phyloP scores from a whole-genome alignment of 352 stramenopile species.

The Pythium periplocum region DNA sequence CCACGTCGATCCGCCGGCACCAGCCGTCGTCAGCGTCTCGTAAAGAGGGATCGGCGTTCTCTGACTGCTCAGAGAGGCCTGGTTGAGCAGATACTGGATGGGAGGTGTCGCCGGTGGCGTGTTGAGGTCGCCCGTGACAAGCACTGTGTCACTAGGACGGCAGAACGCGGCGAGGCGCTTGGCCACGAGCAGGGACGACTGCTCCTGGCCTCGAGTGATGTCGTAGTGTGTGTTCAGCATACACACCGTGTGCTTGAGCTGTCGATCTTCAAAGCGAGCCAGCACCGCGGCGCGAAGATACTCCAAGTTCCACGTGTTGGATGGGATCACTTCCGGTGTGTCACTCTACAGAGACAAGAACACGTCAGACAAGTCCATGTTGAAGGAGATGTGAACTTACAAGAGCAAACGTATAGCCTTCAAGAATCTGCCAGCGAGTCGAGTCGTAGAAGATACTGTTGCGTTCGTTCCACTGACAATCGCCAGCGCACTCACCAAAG shows the following conservation, averaged over 20 bases:
- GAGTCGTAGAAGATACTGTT: constrained; percentile 63
- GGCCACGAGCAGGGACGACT: constrained; percentile 51
- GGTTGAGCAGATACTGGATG: constrained; percentile 36
- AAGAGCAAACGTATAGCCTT: constrained; percentile 47
- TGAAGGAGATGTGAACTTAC: constrained; percentile 20
- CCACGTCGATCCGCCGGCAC: constrained; percentile 42
- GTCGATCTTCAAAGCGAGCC: constrained; percentile 42
- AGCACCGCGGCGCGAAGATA: constrained; percentile 55
- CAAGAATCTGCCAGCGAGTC: constrained; percentile 34
- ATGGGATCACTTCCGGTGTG: constrained; percentile 41
- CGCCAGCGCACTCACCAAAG: constrained; percentile 54
- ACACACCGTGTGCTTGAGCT: constrained; percentile 28
- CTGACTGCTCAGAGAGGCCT: constrained; percentile 17
- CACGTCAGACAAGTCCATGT: neutral
- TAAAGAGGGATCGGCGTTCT: constrained; percentile 50
- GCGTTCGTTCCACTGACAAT: constrained; percentile 54
- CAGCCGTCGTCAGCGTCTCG: constrained; percentile 44
- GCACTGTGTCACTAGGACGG: constrained; percentile 33
- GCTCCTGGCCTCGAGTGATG: constrained; percentile 40
- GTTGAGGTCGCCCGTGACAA: constrained; percentile 77
- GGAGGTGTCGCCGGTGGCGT: constrained; percentile 21
- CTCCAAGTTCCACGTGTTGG: constrained; percentile 62
- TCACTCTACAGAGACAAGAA: constrained; percentile 39
- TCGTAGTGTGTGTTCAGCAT: constrained; percentile 81
- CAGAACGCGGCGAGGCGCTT: constrained; percentile 37